phyloP scores from a whole-genome alignment of 352 stramenopile species.

The Globisporangium echinulatum region DNA sequence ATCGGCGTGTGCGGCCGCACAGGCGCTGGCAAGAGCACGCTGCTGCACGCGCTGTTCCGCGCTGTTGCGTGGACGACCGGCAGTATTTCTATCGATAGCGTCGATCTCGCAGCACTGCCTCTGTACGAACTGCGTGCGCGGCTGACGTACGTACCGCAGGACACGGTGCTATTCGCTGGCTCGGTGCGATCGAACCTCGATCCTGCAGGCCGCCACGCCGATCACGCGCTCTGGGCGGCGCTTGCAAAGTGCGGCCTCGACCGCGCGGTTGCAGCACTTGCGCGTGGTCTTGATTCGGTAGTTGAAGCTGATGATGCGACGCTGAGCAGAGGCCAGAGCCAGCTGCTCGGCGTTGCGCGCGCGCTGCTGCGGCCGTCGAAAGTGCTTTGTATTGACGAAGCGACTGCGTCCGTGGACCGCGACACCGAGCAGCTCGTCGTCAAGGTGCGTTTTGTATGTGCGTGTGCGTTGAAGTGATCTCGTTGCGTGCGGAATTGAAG shows the following conservation, averaged over 20 bases:
- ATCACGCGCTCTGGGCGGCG: constrained; percentile 54
- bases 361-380: constrained; percentile 87
- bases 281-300: constrained; percentile 39
- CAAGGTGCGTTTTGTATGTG: constrained; percentile 28
- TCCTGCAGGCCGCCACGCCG: constrained; percentile 27
- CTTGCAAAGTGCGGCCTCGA: constrained; percentile 46
- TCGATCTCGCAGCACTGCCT: constrained; percentile 53
- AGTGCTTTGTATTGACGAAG: constrained; percentile 92
- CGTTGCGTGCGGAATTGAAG: constrained; percentile 3
- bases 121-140: constrained; percentile 56
- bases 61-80: constrained; percentile 45
- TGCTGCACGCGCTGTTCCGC: constrained; percentile 81
- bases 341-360: constrained; percentile 71
- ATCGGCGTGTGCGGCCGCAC: constrained; percentile 85
- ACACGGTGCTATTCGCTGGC: constrained; percentile 75
- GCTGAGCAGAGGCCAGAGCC: constrained; percentile 69
- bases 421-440: constrained; percentile 77
- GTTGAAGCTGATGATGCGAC: constrained; percentile 39
- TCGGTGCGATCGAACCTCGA: constrained; percentile 86
- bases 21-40: constrained; percentile 86
- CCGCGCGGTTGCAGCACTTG: constrained; percentile 31
- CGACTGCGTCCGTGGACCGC: constrained; percentile 88
- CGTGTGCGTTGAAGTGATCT: not conserved
- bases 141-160: constrained; percentile 82
- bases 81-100: constrained; percentile 62